Evolutionary conservation across 352 stramenopile species (phyloP).

Genomic region (Elongisporangium prolatum): DNA sequence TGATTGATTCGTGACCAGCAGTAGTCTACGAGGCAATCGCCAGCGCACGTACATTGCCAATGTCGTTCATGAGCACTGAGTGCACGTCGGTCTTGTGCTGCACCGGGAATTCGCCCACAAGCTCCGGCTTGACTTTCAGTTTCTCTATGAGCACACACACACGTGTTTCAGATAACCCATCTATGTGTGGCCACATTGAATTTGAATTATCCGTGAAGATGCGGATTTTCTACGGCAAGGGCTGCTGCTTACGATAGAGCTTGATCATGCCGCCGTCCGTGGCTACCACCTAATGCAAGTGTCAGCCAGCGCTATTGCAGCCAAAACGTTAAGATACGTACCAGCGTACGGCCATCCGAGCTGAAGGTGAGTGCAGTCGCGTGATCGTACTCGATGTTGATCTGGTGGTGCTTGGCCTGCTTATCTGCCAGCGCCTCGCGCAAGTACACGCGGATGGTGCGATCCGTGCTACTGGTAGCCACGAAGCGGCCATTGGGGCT

Average conservation of each 20-base stretch:
- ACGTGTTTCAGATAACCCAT: too few species aligned
- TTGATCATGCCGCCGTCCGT: constrained; percentile 66
- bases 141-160: constrained; percentile 54
- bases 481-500: constrained; percentile 78
- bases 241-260: constrained; percentile 53
- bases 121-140: constrained; percentile 64
- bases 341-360: constrained; percentile 65
- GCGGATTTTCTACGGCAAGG: too few species aligned
- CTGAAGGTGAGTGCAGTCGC: constrained; percentile 72
- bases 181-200: too few species aligned
- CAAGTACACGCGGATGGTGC: constrained; percentile 66
- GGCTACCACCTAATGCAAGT: constrained; percentile 31
- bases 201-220: too few species aligned
- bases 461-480: constrained; percentile 67
- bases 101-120: constrained; percentile 53
- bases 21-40: background rate
- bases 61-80: constrained; percentile 81
- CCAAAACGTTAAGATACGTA: constrained; percentile 12
- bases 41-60: constrained; percentile 44
- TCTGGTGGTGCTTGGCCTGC: constrained; percentile 51
- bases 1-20: background rate
- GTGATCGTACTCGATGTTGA: constrained; percentile 80
- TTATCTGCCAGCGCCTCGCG: constrained; percentile 61
- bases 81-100: constrained; percentile 74
- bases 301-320: background rate